Percentiles rank a stretch among this genome's conserved stretches.
Conservation (phyloP, 352 stramenopile genomes). For the Pythium apleroticum region DNA sequence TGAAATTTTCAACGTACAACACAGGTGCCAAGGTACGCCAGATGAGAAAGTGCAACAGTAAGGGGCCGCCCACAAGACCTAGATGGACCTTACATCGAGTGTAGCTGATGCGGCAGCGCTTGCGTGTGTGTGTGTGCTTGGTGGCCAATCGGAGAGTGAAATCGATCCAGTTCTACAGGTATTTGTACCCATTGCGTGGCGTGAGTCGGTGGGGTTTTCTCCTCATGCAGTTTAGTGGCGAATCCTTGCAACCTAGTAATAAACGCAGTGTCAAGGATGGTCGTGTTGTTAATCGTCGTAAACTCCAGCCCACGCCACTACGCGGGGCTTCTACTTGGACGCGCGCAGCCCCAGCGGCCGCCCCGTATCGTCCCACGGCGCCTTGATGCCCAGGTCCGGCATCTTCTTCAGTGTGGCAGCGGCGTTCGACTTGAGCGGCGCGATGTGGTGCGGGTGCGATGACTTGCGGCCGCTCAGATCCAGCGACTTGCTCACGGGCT, state of each 20-base stretch:
- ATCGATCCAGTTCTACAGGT: no score
- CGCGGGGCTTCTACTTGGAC: slow-evolving; percentile 34
- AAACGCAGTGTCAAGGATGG: slow-evolving; percentile 7
- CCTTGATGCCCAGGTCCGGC: slow-evolving; percentile 69
- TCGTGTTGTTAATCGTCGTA: not conserved
- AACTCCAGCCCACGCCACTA: not conserved
- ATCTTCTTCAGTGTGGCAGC: slow-evolving; percentile 59
- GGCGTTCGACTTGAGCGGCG: slow-evolving; percentile 63
- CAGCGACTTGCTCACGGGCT: slow-evolving; percentile 45
- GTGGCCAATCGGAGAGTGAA: no score
- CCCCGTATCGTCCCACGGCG: slow-evolving; percentile 77
- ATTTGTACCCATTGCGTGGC: no score
- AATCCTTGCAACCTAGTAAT: not conserved
- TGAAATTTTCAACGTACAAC: no score
- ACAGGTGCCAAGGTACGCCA: no score
- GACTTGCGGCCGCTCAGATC: slow-evolving; percentile 51
- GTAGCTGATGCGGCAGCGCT: no score
- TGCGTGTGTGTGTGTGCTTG: no score
- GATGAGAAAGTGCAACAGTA: no score
- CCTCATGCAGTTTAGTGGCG: no score
- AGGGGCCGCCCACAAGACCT: no score
- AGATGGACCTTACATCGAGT: no score
- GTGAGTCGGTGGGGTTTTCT: no score
- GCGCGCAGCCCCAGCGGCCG: slow-evolving; percentile 61
- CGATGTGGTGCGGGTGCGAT: slow-evolving; percentile 78